These are phyloP conservation scores for Blastobotrys persicus DNA, from an alignment of 1,139 yeast genomes.

Conservation along the genomic window DNA sequence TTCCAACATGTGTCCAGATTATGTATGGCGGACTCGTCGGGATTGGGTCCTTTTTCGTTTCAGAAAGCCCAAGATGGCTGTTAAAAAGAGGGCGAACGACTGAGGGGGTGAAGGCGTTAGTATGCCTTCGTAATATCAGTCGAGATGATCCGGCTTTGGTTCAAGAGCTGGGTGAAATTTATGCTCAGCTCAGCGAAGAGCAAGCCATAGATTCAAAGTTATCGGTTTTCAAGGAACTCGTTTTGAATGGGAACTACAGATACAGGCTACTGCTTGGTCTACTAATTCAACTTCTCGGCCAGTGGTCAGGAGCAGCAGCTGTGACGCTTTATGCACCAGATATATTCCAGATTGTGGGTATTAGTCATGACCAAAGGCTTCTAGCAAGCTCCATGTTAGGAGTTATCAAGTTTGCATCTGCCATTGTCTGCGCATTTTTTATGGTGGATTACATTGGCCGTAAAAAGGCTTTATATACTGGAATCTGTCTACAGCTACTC, in stretches of 20 bases:
- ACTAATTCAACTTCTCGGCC: not conserved
- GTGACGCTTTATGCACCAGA: not conserved
- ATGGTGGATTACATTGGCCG: slow-evolving; percentile 38
- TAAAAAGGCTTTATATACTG: slow-evolving; percentile 45
- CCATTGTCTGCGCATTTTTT: not conserved
- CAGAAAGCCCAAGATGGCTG: slow-evolving; percentile 52
- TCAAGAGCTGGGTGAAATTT: not conserved
- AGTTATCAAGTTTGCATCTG: not conserved
- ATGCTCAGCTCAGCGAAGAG: not conserved
- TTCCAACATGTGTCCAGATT: slow-evolving; percentile 40
- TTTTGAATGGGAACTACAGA: not conserved
- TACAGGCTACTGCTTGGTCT: not conserved
- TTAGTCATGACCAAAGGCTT: not conserved
- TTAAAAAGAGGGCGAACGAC: slow-evolving; percentile 40
- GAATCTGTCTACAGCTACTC: slow-evolving; percentile 41
- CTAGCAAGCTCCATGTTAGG: not conserved
- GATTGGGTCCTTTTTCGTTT: slow-evolving; percentile 42
- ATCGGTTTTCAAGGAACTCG: not conserved
- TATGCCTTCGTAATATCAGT: slow-evolving; percentile 42
- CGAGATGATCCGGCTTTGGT: not conserved
- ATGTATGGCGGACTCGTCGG: slow-evolving; percentile 46
- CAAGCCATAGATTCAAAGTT: not conserved
- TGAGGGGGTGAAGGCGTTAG: slow-evolving; percentile 42
- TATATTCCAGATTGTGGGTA: not conserved
- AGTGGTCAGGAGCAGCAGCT: not conserved